Base-by-base conservation (phyloP, 2,329 filamentous ascomycete genomes). In the Ceratocystis huliohia region DNA sequence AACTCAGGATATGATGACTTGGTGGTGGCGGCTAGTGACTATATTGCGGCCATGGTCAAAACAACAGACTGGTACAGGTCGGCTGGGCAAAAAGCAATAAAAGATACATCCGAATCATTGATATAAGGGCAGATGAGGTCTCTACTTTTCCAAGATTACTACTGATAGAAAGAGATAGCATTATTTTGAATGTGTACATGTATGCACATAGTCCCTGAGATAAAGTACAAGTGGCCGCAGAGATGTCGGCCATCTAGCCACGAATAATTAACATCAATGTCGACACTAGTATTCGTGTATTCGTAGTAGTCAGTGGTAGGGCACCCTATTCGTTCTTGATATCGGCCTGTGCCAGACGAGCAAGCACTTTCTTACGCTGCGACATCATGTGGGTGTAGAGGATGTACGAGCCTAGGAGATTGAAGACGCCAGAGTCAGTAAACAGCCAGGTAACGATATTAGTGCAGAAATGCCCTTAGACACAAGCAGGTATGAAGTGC, bases 311-410 rank as follows among this genome's bases (percentile, higher is more conserved):
- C 63, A 7, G 30, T 41, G 28, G 28, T 15, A 41, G 37, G 10
- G 37, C 37, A 13, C 37, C 44, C 63, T 67, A 68, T 37, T 68
- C 66, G n/a, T 45, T 80, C 61, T 72, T 69, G 46, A 61, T 72
- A 61, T 77, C 73, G 70, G 78, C 72, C 33, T 74, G 71, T 7
- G 59, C 64, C 25, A 68, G 64, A 20, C 66, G 66, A 41, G 64
- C 66, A 30, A 66, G 61, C 65, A 93, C 84, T 82, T 91, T 96
- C 70, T 84, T 82, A 71, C 93, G 82, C 81, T 99, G 94, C 69
- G 82, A 81, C 81, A 97, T 89, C 94, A 99, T 97, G 76, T 99
- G 89, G 25, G 89, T 91, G 74, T 94, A 97, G 67, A 97, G 77
- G 66, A 95, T 82, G 72, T 94, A 96, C 3, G 89, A 73, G 78